These are phyloP conservation scores for Suhomyces sp. DNA, from an alignment of 805 yeast species.

Conservation along the genomic window DNA sequence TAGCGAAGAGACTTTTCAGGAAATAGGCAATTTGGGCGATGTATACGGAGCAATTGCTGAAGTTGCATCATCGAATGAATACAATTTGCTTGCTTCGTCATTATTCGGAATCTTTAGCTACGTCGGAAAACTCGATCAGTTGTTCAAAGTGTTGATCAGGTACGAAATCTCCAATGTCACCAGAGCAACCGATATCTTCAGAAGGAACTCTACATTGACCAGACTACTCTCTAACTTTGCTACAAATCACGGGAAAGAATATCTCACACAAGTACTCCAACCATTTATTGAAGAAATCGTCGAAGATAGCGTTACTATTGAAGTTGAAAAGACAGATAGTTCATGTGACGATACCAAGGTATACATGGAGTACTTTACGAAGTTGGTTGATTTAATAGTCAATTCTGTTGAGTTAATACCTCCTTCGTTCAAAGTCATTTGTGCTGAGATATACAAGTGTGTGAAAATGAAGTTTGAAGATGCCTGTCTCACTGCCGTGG, in stretches of 20 bases:
- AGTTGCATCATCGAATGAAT: constrained; percentile 65
- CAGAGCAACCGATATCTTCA: constrained; percentile 67
- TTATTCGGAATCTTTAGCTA: constrained; percentile 52
- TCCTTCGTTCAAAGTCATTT: constrained; percentile 64
- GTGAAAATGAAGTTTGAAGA: constrained; percentile 63
- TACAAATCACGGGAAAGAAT: constrained; percentile 60
- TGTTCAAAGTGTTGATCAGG: constrained; percentile 54
- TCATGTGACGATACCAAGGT: constrained; percentile 31
- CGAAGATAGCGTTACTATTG: constrained; percentile 51
- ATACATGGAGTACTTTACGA: constrained; percentile 56
- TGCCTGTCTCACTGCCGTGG: constrained; percentile 63
- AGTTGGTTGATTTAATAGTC: constrained; percentile 58
- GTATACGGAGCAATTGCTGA: constrained; percentile 53
- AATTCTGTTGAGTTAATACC: constrained; percentile 61
- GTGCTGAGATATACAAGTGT: constrained; percentile 59
- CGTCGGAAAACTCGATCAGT: constrained; percentile 32
- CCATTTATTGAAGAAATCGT: constrained; percentile 57
- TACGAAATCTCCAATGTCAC: constrained; percentile 62
- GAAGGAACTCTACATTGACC: constrained; percentile 82
- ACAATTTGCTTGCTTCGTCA: constrained; percentile 67
- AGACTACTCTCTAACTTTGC: constrained; percentile 71
- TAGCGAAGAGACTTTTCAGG: constrained; percentile 23
- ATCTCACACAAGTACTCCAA: constrained; percentile 49
- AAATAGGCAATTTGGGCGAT: constrained; percentile 36
- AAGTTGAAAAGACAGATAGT: constrained; percentile 54